Evolutionary conservation across 345 rosid genomes (phyloP), one percentile per base, ranked within the genome.

Genomic region (Aquilaria yunnanensis): DNA sequence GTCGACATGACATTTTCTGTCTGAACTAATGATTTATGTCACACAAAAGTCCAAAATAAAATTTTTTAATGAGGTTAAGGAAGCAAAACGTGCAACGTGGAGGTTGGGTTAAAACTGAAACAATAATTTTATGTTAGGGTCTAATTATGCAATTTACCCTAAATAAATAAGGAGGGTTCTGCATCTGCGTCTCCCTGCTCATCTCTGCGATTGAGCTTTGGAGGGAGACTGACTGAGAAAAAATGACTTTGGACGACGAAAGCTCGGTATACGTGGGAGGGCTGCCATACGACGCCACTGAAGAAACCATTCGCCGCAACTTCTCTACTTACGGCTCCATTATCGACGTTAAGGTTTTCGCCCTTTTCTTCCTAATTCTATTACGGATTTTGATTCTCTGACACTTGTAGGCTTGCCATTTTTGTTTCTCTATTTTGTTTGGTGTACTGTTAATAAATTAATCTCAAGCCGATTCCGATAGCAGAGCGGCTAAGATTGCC

Each of bases 201-300:
- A 29, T 14, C 29, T n/a, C 3, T 47, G 7, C 47, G 55, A 55
- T 14, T 32, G 14, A 12, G 32, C 12, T 32, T 14, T 37, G 43
- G 57, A 56, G 61, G 23, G 32, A 16, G 56, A 32, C 6, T 32
- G 14, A 14, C 55, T 56, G 46, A 12, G 14, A 23, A 59, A 46
- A 56, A 47, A 92, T 92, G 98, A 85, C 96, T 72, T 65, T 93
- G 59, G 96, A 90, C 86, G 98, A 81, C 64, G 83, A 66, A 0
- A 85, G 81, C 65, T 90, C 96, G 31, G 91, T 93, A 46, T 93
- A 93, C 78, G 94, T 93, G 12, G 98, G 97, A 33, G 92, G 96
- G 47, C 85, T 93, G 9, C 88, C 98, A 9, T 88, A 83, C 81
- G 76, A 70, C 66, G 74, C 91, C 71, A 77, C 67, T 47, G 97